These are phyloP conservation scores for Harrya chromipes DNA, from an alignment of 768 basidiomycete genomes.

Conservation along the genomic window DNA sequence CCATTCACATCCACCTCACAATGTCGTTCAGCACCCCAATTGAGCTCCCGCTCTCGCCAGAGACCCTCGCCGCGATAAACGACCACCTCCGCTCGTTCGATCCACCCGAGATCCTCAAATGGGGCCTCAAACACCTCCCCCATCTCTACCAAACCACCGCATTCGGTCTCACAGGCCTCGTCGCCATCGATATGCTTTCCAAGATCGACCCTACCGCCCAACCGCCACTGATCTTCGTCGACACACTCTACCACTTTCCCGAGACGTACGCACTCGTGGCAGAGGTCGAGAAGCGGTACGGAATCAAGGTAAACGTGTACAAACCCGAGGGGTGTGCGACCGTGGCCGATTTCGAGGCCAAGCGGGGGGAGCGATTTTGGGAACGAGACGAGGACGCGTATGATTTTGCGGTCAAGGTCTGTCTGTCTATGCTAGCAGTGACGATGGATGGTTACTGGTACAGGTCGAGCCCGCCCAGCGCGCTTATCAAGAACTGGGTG, in stretches of 20 bases:
- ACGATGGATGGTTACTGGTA: background rate
- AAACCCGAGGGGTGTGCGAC: conserved; percentile 70
- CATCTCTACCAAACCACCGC: conserved; percentile 92
- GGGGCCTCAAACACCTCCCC: conserved; percentile 81
- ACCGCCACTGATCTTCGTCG: conserved; percentile 91
- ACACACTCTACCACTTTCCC: conserved; percentile 94
- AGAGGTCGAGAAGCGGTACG: conserved; percentile 74
- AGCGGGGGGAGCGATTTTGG: conserved; percentile 83
- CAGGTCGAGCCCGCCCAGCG: conserved; percentile 92
- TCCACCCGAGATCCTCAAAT: conserved; percentile 81
- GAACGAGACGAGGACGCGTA: conserved; percentile 83
- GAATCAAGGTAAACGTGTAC: conserved; percentile 70
- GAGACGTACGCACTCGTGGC: conserved; percentile 90
- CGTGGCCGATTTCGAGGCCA: conserved; percentile 71
- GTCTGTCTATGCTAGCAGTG: conserved; percentile 13
- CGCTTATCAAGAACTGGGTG: conserved; percentile 76
- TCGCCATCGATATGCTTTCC: conserved; percentile 92
- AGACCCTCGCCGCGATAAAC: conserved; percentile 69
- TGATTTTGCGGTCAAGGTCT: conserved; percentile 89
- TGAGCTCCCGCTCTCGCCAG: conserved; percentile 53
- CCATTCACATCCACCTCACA: background rate
- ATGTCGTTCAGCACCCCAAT: conserved; percentile 40
- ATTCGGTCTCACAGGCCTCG: conserved; percentile 93
- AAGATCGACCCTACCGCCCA: conserved; percentile 58
- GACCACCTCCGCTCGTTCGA: conserved; percentile 63